Conservation (phyloP, 169 alveolate species). For the Theileria orientalis region DNA sequence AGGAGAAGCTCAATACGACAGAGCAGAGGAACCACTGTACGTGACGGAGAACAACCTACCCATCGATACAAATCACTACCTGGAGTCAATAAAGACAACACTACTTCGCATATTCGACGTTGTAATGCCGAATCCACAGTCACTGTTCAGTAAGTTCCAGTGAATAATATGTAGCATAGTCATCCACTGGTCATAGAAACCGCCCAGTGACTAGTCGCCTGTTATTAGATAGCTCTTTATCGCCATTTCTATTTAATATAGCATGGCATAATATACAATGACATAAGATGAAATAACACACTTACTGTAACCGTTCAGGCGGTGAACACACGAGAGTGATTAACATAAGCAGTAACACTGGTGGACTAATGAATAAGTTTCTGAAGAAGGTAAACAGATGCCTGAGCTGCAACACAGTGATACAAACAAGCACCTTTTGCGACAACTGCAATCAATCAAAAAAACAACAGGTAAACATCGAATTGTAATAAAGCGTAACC, state of each 20-base stretch:
- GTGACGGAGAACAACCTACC: constrained; percentile 94
- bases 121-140: constrained; percentile 88
- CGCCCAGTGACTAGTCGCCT: too few species aligned
- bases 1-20: constrained; percentile 91
- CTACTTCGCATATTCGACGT: constrained; percentile 90
- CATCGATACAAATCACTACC: constrained; percentile 96
- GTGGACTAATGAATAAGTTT: constrained; percentile 88
- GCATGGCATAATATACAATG: too few species aligned
- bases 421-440: constrained; percentile 73
- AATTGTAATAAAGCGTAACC: constrained; percentile 50
- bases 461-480: constrained; percentile 68
- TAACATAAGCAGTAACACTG: constrained; percentile 65
- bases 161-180: too few species aligned
- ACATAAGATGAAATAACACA: too few species aligned
- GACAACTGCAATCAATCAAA: constrained; percentile 68
- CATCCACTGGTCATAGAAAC: too few species aligned
- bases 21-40: constrained; percentile 99
- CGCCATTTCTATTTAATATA: too few species aligned
- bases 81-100: constrained; percentile 93
- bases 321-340: constrained; percentile 70
- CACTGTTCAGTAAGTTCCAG: constrained; percentile 88
- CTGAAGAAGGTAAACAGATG: constrained; percentile 88
- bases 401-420: constrained; percentile 89
- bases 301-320: constrained; percentile 68
- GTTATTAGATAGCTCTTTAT: too few species aligned